Percentiles rank a stretch among this genome's conserved stretches.
Evolutionary conservation across 768 basidiomycete species (phyloP).

Genomic region (Mrakia hoshinonis): DNA sequence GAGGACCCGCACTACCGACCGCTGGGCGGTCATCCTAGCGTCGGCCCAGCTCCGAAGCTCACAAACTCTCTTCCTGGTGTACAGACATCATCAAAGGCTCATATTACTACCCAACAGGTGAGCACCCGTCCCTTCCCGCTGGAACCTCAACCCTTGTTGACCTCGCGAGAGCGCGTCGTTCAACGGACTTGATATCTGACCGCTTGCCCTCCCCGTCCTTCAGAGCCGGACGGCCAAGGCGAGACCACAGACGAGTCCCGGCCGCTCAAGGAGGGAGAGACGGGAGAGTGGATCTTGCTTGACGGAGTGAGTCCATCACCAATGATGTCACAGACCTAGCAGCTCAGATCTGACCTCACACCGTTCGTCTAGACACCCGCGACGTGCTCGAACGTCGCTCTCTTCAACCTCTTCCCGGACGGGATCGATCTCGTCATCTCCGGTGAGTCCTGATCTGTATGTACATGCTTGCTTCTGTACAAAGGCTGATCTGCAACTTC

Average conservation of each 20-base stretch:
- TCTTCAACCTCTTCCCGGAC: conserved; percentile 78
- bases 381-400: conserved; percentile 78
- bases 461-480: no score
- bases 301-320: conserved; percentile 49
- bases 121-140: background rate
- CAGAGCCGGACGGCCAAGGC: conserved; percentile 46
- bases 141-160: background rate
- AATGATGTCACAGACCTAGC: background rate
- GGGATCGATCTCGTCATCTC: conserved; percentile 71
- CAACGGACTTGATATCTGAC: background rate
- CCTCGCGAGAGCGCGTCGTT: conserved; percentile 23
- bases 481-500: no score
- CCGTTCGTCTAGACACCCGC: conserved; percentile 48
- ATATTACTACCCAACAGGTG: conserved; percentile 41
- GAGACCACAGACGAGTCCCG: conserved; percentile 57
- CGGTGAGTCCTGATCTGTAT: no score
- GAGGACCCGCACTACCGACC: background rate
- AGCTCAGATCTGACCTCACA: background rate
- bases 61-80: conserved; percentile 33
- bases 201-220: background rate
- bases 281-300: conserved; percentile 83
- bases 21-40: background rate
- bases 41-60: background rate
- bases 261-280: conserved; percentile 63
- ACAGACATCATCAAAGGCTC: conserved; percentile 37